A percentile compares a stretch with the other conserved stretches of the same genome.
phyloP scores from a whole-genome alignment of 2,329 filamentous ascomycete genomes.

The Intubia oerlemansii region DNA sequence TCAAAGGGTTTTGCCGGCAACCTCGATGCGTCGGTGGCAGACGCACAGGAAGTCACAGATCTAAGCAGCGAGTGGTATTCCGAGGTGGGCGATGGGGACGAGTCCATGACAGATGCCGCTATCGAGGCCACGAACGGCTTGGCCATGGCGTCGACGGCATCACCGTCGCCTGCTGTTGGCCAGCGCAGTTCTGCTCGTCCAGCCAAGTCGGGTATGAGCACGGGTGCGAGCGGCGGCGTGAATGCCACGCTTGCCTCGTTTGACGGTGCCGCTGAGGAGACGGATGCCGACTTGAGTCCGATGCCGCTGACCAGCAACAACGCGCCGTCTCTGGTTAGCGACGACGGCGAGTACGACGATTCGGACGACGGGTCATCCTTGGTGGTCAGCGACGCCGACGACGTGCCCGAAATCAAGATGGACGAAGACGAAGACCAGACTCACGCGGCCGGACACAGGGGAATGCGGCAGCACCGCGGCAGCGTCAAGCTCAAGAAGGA shows the following conservation, averaged over 20 bases:
- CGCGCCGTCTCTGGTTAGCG: conserved; percentile 59
- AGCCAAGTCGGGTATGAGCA: too few species aligned
- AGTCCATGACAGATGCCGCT: too few species aligned
- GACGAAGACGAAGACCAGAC: conserved; percentile 27
- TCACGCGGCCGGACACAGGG: conserved; percentile 13
- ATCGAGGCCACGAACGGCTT: too few species aligned
- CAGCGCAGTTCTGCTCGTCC: too few species aligned
- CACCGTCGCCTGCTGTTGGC: too few species aligned
- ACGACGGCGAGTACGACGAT: conserved; percentile 59
- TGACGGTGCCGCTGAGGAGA: conserved; percentile 13
- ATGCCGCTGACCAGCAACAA: conserved; percentile 52
- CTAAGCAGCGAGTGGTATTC: too few species aligned
- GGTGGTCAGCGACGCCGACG: conserved; percentile 40
- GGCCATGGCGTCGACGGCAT: too few species aligned
- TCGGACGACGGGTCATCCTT: conserved; percentile 44
- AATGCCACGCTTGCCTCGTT: conserved; percentile 17
- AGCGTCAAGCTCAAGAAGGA: conserved; percentile 29
- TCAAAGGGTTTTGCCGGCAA: too few species aligned
- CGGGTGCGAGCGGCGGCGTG: too few species aligned
- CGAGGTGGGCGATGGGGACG: too few species aligned
- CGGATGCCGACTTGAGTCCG: conserved; percentile 44
- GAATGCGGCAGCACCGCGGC: conserved; percentile 21
- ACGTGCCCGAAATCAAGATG: conserved; percentile 39
- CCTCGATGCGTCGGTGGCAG: too few species aligned
- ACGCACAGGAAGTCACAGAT: too few species aligned